Conservation (phyloP, 129 eudicot genomes). For the Kitagawia praeruptora region DNA sequence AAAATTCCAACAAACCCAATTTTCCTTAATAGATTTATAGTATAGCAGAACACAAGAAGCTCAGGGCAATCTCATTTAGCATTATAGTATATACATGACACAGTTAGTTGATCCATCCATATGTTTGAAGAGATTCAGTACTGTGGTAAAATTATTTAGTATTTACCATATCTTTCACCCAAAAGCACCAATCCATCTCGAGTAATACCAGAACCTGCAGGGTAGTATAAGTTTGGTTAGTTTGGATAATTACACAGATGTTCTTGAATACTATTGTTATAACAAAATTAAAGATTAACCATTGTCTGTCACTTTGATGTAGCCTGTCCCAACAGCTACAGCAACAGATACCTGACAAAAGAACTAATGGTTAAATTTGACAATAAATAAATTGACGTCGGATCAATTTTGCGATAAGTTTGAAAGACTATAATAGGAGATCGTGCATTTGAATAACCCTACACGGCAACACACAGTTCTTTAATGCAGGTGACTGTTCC, state of each 20-base stretch:
- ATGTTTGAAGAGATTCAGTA: slow-evolving; percentile 12
- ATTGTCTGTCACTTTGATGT: slow-evolving; percentile 74
- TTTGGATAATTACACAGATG: background rate
- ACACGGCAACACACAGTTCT: background rate
- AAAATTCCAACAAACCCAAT: background rate
- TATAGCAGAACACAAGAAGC: background rate
- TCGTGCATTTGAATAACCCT: background rate
- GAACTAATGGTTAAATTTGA: slow-evolving; percentile 12
- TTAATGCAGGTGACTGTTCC: background rate
- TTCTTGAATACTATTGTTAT: background rate
- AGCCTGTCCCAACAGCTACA: slow-evolving; percentile 55
- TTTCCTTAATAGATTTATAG: background rate
- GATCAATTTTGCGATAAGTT: background rate
- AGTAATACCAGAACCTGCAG: slow-evolving; percentile 79
- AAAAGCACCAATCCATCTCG: slow-evolving; percentile 79
- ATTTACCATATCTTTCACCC: slow-evolving; percentile 84
- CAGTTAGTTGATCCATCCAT: background rate
- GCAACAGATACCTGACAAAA: slow-evolving; percentile 57
- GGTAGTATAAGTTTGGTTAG: slow-evolving; percentile 2
- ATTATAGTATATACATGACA: slow-evolving; percentile 1
- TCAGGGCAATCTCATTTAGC: background rate
- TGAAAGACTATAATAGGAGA: background rate
- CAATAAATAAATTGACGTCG: background rate
- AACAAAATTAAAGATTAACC: slow-evolving; percentile 33
- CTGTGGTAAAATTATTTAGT: slow-evolving; percentile 6